phyloP scores from a whole-genome alignment of 495 filamentous ascomycete species.

The Apiosordaria backusii region DNA sequence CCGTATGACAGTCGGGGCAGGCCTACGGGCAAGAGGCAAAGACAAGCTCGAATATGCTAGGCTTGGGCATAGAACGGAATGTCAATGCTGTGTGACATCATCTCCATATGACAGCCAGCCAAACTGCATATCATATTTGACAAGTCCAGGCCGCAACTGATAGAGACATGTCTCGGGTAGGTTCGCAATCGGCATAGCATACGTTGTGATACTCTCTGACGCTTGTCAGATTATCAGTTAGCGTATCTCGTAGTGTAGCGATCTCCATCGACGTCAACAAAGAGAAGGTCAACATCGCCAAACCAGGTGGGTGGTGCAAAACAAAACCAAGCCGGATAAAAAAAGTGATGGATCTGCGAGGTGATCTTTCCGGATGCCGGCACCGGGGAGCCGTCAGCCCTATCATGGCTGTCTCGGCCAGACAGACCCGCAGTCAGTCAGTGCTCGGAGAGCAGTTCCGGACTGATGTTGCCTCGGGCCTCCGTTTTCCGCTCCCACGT shows the following conservation, averaged over 20 bases:
- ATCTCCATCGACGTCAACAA: too few relatives aligned
- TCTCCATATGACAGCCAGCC: not conserved
- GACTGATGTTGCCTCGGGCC: not conserved
- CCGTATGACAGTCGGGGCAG: too few relatives aligned
- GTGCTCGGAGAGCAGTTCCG: not conserved
- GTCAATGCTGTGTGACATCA: not conserved
- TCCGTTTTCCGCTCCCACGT: not conserved
- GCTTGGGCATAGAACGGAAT: not conserved
- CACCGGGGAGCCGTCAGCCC: not conserved
- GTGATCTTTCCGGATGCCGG: not conserved
- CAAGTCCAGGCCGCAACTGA: too few relatives aligned
- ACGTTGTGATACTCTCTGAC: not conserved
- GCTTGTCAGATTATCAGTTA: not conserved
- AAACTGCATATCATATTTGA: not conserved
- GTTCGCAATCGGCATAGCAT: not conserved
- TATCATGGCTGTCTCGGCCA: not conserved
- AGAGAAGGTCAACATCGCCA: not conserved
- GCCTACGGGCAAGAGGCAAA: not conserved
- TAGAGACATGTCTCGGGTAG: not conserved
- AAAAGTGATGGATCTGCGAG: not conserved
- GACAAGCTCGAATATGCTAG: not conserved
- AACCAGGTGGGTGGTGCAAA: not conserved
- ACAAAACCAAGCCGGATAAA: not conserved
- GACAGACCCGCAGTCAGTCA: not conserved
- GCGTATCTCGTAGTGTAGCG: too few relatives aligned